Evolutionary conservation across 2,329 filamentous ascomycete species (phyloP).

Genomic region (Alternaria conjuncta): DNA sequence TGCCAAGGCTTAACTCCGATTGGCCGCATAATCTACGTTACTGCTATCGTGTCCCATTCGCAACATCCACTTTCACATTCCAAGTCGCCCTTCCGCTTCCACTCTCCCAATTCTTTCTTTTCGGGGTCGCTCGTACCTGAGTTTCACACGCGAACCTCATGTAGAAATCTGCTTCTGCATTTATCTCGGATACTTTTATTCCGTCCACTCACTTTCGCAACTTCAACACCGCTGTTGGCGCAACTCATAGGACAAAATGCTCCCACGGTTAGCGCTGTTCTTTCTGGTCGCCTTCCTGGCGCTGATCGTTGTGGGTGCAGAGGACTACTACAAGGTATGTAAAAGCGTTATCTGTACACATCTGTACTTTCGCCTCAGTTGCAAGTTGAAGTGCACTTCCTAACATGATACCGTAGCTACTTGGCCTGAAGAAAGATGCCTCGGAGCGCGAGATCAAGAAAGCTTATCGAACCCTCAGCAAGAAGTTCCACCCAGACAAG

Average conservation of each 20-base stretch:
- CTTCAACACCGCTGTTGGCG: constrained; percentile 19
- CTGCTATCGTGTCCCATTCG: constrained; percentile 35
- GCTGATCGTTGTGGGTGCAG: constrained; percentile 54
- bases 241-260: constrained; percentile 45
- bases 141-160: constrained; percentile 13
- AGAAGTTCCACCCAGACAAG: constrained; percentile 97
- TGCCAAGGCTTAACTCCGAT: constrained; percentile 39
- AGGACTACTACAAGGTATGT: constrained; percentile 81
- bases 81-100: constrained; percentile 2
- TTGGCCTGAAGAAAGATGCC: constrained; percentile 80
- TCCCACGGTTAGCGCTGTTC: constrained; percentile 52
- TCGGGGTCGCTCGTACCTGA: constrained; percentile 4
- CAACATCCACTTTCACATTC: constrained; percentile 17
- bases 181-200: constrained; percentile 17
- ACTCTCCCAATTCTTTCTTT: constrained; percentile 3
- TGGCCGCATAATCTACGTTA: constrained; percentile 28
- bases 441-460: constrained; percentile 90
- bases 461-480: constrained; percentile 88
- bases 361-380: background rate
- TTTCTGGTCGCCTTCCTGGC: constrained; percentile 53
- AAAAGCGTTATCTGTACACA: background rate
- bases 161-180: constrained; percentile 17
- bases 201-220: constrained; percentile 27
- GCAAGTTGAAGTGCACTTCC: constrained; percentile 1
- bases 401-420: constrained; percentile 63